Conservation (phyloP, 1,284 basidiomycete species). For the Heterobasidion parviporum region DNA sequence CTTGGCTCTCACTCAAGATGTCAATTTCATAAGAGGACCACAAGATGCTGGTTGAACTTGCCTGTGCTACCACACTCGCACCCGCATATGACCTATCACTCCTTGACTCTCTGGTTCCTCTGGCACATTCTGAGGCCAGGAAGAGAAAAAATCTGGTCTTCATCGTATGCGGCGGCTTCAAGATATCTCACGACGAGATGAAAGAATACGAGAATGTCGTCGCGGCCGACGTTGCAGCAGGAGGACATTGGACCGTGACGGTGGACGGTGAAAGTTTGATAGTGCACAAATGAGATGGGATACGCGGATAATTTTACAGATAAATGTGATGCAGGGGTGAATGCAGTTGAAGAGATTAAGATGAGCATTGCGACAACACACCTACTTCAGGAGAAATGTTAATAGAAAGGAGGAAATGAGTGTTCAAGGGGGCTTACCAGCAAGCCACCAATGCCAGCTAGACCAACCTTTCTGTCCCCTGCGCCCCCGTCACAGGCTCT, state of each 20-base stretch:
- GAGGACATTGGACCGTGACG: constrained; percentile 26
- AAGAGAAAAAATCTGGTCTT: constrained; percentile 37
- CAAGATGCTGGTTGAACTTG: constrained; percentile 63
- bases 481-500: constrained; percentile 6
- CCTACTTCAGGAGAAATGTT: neutral
- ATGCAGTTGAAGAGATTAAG: neutral
- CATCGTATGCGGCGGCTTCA: constrained; percentile 68
- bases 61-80: constrained; percentile 59
- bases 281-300: constrained; percentile 1
- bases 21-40: constrained; percentile 48
- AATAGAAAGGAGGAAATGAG: neutral
- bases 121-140: constrained; percentile 18
- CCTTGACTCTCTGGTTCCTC: constrained; percentile 42
- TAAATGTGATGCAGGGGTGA: neutral
- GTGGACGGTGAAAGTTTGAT: constrained; percentile 26
- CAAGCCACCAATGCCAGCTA: neutral
- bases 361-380: neutral
- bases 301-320: neutral
- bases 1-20: neutral
- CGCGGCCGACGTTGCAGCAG: constrained; percentile 21
- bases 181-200: constrained; percentile 48
- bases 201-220: constrained; percentile 34
- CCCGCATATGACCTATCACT: constrained; percentile 52
- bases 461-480: neutral
- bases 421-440: neutral